These are phyloP conservation scores for Saccharomycopsis selenospora DNA, from an alignment of 805 yeast species.

Conservation along the genomic window DNA sequence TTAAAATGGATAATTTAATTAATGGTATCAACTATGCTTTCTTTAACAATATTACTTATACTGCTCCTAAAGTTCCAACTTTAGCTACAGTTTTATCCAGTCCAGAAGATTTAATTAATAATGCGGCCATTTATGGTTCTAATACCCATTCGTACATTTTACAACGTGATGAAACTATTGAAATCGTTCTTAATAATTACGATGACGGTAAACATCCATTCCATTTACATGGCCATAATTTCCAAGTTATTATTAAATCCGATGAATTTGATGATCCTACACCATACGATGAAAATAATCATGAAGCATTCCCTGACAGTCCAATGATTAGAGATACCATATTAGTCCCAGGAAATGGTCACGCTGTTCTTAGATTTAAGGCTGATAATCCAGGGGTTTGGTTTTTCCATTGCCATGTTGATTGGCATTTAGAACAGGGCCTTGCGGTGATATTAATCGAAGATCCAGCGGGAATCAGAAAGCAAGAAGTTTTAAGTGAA, in stretches of 20 bases:
- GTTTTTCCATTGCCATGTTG: constrained; percentile 90
- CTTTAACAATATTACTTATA: constrained; percentile 60
- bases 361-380: constrained; percentile 60
- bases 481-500: constrained; percentile 35
- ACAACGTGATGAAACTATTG: constrained; percentile 56
- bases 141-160: constrained; percentile 59
- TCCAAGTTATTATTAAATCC: constrained; percentile 54
- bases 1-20: constrained; percentile 60
- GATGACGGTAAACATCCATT: constrained; percentile 79
- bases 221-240: constrained; percentile 70
- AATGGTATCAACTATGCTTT: constrained; percentile 74
- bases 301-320: constrained; percentile 41
- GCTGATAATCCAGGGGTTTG: constrained; percentile 92
- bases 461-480: constrained; percentile 51
- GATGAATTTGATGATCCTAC: constrained; percentile 45
- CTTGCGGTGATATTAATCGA: constrained; percentile 65
- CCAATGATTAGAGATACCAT: constrained; percentile 71
- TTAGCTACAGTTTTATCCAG: constrained; percentile 54
- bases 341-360: constrained; percentile 58
- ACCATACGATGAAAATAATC: constrained; percentile 46
- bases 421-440: constrained; percentile 81
- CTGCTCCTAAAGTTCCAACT: constrained; percentile 65
- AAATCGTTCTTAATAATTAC: constrained; percentile 67
- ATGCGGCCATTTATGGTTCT: constrained; percentile 64
- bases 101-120: constrained; percentile 46